Evolutionary conservation across 805 yeast genomes (phyloP).

Genomic region (Barnettozyma vustinii): DNA sequence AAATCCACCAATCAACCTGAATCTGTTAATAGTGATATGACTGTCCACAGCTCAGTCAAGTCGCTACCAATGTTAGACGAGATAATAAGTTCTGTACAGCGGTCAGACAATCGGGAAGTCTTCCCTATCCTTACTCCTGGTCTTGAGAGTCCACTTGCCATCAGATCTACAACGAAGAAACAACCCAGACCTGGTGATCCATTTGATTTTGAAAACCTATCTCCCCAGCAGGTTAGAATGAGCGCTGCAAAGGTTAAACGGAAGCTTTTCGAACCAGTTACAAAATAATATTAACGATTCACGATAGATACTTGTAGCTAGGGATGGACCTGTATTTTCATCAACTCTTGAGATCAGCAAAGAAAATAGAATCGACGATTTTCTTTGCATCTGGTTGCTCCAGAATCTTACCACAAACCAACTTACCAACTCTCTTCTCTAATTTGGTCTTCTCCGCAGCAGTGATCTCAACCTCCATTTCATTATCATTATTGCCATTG

Average conservation of each 20-base stretch:
- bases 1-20: background rate
- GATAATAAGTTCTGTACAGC: slow-evolving; percentile 1
- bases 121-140: background rate
- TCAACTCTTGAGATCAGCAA: slow-evolving; percentile 46
- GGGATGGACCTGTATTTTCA: background rate
- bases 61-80: background rate
- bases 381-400: slow-evolving; percentile 43
- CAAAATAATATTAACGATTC: slow-evolving; percentile 2
- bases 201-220: slow-evolving; percentile 8
- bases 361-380: slow-evolving; percentile 61
- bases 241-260: slow-evolving; percentile 25
- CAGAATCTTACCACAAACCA: slow-evolving; percentile 45
- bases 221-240: background rate
- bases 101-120: background rate
- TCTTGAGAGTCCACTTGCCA: slow-evolving; percentile 19
- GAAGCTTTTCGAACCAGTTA: slow-evolving; percentile 31
- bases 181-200: slow-evolving; percentile 16
- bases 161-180: slow-evolving; percentile 14
- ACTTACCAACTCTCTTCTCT: slow-evolving; percentile 54
- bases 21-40: slow-evolving; percentile 6
- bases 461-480: slow-evolving; percentile 33
- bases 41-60: background rate
- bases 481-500: slow-evolving; percentile 25
- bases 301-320: background rate
- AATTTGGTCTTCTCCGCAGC: slow-evolving; percentile 39